Evolutionary conservation across 1,139 yeast genomes (phyloP).

Genomic region (Diutina rugosa): DNA sequence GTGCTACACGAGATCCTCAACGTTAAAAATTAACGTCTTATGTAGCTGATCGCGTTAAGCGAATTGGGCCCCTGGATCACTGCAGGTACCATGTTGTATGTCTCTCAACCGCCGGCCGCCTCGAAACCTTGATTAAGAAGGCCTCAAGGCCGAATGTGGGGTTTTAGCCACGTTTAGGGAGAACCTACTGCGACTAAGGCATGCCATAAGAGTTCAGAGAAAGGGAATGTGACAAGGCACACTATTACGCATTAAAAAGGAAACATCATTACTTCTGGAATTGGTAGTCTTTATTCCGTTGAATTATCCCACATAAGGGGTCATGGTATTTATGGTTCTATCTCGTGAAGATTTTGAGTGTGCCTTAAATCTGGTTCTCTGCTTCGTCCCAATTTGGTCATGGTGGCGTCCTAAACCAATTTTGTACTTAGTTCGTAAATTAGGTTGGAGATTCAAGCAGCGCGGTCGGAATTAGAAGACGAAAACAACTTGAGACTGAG

Average conservation of each 20-base stretch:
- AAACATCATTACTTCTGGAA: no score
- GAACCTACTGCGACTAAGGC: neutral
- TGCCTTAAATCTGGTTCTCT: no score
- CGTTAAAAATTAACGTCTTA: no score
- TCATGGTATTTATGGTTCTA: no score
- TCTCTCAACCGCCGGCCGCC: neutral
- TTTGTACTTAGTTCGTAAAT: neutral
- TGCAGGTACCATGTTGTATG: neutral
- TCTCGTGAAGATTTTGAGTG: no score
- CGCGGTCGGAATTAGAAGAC: neutral
- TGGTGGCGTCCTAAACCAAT: neutral
- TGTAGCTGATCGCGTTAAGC: no score
- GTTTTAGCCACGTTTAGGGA: neutral
- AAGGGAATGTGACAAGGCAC: no score
- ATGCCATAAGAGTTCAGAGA: no score
- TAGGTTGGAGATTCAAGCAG: neutral
- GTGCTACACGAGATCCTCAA: no score
- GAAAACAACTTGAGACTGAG: conserved; percentile 47
- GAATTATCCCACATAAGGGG: no score
- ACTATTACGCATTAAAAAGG: no score
- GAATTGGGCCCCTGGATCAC: neutral
- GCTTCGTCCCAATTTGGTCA: neutral
- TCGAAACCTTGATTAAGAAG: neutral
- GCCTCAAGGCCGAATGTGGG: neutral
- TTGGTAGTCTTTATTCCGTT: neutral